Evolutionary conservation across 1,284 basidiomycete genomes (phyloP), one percentile per base, ranked within the genome.

Genomic region (Puccinia triticina): DNA sequence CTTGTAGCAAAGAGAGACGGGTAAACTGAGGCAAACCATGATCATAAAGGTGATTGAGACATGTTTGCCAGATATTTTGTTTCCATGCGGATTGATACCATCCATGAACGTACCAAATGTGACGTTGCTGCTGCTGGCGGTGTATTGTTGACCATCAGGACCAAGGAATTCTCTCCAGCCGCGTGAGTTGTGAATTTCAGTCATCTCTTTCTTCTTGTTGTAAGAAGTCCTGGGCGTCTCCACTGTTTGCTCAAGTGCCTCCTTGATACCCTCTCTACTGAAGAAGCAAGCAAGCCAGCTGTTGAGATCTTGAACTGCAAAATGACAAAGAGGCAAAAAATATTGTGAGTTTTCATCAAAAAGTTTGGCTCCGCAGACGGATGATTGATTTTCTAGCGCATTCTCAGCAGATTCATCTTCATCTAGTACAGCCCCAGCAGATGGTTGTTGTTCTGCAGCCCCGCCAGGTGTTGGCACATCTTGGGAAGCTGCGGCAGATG

Each of bases 1-100:
- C 23, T 59, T 32, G 48, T 83, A 84, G 14, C 85, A 73, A 12
- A 83, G 4, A 4, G 79, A 57, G 55, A 82, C 59, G 7, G 82
- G 84, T 32, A 85, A 80, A 8, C 55, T 67, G 16, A 78, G 32
- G 50, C 61, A 79, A 8, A 69, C 50, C 34, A 79, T 26, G 1
- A 79, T 64, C 3, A 79, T 57, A 57, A 79, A 79, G 18, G 77
- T 78, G 14, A 79, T 43, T 0, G 29, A 55, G 12, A 43, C 50
- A 18, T 79, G 64, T 16, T 66, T 67, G 14, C 48, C 66, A 1
- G 64, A n/a, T 40, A 48, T n/a, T 10, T 37, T 12, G 29, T 79
- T 79, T 0, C 66, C 77, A 46, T 79, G 69, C 3, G 77, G 77
- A 57, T 79, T 71, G 26, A 79, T 79, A 18, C 43, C 77, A 29